Evolutionary conservation across 1,139 yeast species (phyloP).

Genomic region (Candida sp.): DNA sequence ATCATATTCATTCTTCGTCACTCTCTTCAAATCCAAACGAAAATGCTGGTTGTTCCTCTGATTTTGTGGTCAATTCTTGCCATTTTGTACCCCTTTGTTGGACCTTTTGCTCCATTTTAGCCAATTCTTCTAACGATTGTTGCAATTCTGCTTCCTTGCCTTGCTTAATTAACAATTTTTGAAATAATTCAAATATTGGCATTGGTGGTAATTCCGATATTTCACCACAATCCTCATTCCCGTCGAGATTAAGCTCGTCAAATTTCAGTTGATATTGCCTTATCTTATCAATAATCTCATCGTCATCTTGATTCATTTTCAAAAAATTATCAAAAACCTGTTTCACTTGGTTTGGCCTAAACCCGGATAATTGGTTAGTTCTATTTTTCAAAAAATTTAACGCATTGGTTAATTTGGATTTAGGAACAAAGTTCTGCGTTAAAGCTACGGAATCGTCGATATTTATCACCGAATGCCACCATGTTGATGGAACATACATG

Average conservation of each 20-base stretch:
- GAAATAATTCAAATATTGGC: conserved; percentile 59
- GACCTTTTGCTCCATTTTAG: conserved; percentile 11
- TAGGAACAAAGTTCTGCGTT: conserved; percentile 86
- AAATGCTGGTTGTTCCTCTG: conserved; percentile 12
- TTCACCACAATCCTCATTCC: conserved; percentile 45
- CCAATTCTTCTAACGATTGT: conserved; percentile 28
- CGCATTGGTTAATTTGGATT: conserved; percentile 53
- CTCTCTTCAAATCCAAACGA: conserved; percentile 27
- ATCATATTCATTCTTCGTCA: conserved; percentile 14
- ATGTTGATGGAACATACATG: conserved; percentile 86
- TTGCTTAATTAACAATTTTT: conserved; percentile 35
- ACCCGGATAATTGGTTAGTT: conserved; percentile 75
- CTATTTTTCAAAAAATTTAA: conserved; percentile 66
- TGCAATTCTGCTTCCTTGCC: conserved; percentile 30
- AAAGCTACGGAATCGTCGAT: conserved; percentile 75
- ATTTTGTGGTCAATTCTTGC: conserved; percentile 17
- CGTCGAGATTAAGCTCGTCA: conserved; percentile 15
- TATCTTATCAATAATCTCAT: conserved; percentile 12
- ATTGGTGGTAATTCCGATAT: conserved; percentile 34
- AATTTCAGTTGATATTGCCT: conserved; percentile 16
- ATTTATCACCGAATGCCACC: conserved; percentile 96
- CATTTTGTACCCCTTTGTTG: conserved; percentile 18
- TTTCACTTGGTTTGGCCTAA: conserved; percentile 53
- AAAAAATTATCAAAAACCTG: conserved; percentile 23
- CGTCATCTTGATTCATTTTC: conserved; percentile 4